These are phyloP conservation scores for Calonectria fujianensis DNA, from an alignment of 2,329 filamentous ascomycete genomes.

Conservation along the genomic window DNA sequence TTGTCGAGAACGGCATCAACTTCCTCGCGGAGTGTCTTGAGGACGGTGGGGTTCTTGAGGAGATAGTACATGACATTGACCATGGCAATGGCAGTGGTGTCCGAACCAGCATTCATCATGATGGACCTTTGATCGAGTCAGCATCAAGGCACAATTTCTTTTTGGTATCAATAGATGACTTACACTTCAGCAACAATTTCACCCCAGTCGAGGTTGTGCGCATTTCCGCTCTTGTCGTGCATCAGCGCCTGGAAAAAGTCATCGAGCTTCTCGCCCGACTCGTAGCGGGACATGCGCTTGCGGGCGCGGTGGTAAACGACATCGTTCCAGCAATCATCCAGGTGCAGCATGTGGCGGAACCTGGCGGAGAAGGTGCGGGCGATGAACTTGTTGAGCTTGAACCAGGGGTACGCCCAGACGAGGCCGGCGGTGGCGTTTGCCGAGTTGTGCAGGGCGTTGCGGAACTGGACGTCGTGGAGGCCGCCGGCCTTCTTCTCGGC, in stretches of 20 bases:
- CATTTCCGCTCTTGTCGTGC: conserved; percentile 65
- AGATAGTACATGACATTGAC: conserved; percentile 72
- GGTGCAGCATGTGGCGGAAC: conserved; percentile 44
- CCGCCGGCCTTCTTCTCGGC: conserved; percentile 67
- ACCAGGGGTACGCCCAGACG: conserved; percentile 72
- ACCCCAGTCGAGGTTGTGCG: conserved; percentile 69
- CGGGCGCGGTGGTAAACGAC: conserved; percentile 63
- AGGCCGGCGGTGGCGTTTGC: conserved; percentile 70
- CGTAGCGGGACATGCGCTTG: conserved; percentile 47
- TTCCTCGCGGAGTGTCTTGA: conserved; percentile 66
- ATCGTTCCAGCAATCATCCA: conserved; percentile 64
- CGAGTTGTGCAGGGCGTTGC: conserved; percentile 70
- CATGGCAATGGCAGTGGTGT: conserved; percentile 70
- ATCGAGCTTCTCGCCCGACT: conserved; percentile 71
- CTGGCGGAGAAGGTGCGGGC: conserved; percentile 68
- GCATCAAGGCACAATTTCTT: neutral
- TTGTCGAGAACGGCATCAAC: conserved; percentile 65
- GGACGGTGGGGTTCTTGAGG: conserved; percentile 64
- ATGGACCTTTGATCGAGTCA: conserved; percentile 62
- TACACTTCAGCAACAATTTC: conserved; percentile 70
- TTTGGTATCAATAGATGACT: neutral
- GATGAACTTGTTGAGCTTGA: conserved; percentile 67
- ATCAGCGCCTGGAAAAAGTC: conserved; percentile 76
- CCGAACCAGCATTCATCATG: conserved; percentile 71
- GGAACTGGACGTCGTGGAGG: conserved; percentile 66